Evolutionary conservation across 768 basidiomycete species (phyloP), one percentile per base, ranked within the genome.

Genomic region (Obba rivulosa): DNA sequence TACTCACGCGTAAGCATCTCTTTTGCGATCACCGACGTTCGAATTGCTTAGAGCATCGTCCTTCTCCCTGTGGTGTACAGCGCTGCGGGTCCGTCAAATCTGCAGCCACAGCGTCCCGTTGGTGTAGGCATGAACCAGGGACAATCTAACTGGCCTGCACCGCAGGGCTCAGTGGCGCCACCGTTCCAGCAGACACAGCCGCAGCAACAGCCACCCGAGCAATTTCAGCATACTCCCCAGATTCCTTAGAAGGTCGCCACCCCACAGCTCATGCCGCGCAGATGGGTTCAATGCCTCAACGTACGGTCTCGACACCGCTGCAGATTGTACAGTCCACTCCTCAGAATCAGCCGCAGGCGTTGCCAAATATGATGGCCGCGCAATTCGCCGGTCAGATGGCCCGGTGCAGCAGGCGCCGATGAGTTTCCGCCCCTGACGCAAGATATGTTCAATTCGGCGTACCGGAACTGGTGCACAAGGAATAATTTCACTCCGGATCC

Each of bases 381-480:
- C 39, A 25, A 25, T 44, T 53, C 25, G 23, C 50, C 3, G 41
- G 34, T 2, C 49, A 51, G 20, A 42, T 45, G 49, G 23, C 14
- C 24, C 45, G 37, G n/a, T n/a, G 41, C 52, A 69, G 45, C 67
- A 65, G 36, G 59, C 57, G 31, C 50, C 65, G n/a, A 70, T 70
- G 44, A 62, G 28, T 22, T 47, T 45, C 72, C 68, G 3, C 73
- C 76, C 16, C 56, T 81, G 34, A 77, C 80, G 16, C 80, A 77
- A 49, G 38, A 42, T 8, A 69, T 69, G 18, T 87, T 88, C 54
- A 76, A 82, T 1, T 55, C 51, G 2, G 69, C 74, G 14, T 83
- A 77, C 58, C 71, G 70, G 43, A 69, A 61, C 17, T 84, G 72
- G 53, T 76, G 75, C 53, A 46, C 57, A 37, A 74, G 66, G 43